phyloP scores from a whole-genome alignment of 768 basidiomycete genomes.

The Galerina marginata region DNA sequence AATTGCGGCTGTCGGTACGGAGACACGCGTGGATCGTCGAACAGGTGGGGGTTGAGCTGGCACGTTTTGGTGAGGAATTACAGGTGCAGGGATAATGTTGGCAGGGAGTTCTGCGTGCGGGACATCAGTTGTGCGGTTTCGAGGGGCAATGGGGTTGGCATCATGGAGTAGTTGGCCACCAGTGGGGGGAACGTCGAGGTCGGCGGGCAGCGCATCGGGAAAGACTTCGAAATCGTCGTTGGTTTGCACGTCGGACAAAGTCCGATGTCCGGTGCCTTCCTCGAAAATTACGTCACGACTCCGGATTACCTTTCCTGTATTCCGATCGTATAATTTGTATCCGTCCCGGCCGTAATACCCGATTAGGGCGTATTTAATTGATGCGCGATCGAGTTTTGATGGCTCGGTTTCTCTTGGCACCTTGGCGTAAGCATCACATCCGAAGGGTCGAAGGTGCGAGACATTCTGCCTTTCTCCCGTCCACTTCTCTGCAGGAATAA shows the following conservation, averaged over 20 bases:
- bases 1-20: too few relatives aligned
- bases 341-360: slow-evolving; percentile 26
- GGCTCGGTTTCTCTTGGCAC: slow-evolving; percentile 23
- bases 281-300: slow-evolving; percentile 31
- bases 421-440: slow-evolving; percentile 35
- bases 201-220: neutral
- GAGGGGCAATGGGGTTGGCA: neutral
- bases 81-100: too few relatives aligned
- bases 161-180: neutral
- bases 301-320: slow-evolving; percentile 14
- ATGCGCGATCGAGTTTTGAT: slow-evolving; percentile 17
- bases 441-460: slow-evolving; percentile 32
- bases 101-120: neutral
- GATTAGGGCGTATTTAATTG: slow-evolving; percentile 24
- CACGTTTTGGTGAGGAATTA: too few relatives aligned
- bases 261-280: slow-evolving; percentile 20
- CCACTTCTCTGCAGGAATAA: slow-evolving; percentile 22
- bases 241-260: neutral
- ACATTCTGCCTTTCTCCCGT: slow-evolving; percentile 27
- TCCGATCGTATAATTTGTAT: slow-evolving; percentile 25
- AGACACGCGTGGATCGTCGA: neutral
- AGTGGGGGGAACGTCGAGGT: neutral
- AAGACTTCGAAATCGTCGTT: neutral
- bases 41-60: neutral
- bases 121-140: neutral